These are phyloP conservation scores for Oryza rufipogon DNA, from an alignment of 176 grass and related monocot species.

Conservation along the genomic window DNA sequence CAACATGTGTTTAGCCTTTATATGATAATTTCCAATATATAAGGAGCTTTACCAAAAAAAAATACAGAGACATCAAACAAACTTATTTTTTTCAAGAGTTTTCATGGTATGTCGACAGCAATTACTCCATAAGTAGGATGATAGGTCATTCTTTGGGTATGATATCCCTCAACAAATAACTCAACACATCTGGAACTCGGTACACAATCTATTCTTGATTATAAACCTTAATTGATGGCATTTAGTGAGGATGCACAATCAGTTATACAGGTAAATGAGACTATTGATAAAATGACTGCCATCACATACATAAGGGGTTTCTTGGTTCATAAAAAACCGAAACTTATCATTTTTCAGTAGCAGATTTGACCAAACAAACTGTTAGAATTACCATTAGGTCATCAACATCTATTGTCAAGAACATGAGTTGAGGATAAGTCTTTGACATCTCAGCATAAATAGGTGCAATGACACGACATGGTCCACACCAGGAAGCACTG, in stretches of 20 bases:
- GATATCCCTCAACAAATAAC: neutral
- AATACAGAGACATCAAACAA: neutral
- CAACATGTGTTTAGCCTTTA: neutral
- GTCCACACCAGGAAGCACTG: conserved; percentile 82
- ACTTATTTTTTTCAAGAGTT: neutral
- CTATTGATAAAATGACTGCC: neutral
- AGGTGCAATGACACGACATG: conserved; percentile 74
- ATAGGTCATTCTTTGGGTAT: neutral
- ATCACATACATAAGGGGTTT: neutral
- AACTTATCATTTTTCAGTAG: neutral
- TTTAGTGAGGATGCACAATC: too few relatives aligned
- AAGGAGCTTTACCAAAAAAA: neutral
- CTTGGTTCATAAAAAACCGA: neutral
- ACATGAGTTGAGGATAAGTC: conserved; percentile 81
- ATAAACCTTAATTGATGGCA: neutral
- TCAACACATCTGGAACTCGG: neutral
- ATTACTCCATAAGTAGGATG: neutral
- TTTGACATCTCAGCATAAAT: conserved; percentile 75
- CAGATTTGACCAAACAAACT: neutral
- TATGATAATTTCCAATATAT: neutral
- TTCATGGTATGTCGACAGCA: neutral
- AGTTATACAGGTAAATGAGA: neutral
- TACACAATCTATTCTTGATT: neutral
- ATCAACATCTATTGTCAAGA: conserved; percentile 78
- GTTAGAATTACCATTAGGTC: conserved; percentile 63